Evolutionary conservation across 176 grass and related monocot species (phyloP).

Genomic region (Elaeis guineensis): DNA sequence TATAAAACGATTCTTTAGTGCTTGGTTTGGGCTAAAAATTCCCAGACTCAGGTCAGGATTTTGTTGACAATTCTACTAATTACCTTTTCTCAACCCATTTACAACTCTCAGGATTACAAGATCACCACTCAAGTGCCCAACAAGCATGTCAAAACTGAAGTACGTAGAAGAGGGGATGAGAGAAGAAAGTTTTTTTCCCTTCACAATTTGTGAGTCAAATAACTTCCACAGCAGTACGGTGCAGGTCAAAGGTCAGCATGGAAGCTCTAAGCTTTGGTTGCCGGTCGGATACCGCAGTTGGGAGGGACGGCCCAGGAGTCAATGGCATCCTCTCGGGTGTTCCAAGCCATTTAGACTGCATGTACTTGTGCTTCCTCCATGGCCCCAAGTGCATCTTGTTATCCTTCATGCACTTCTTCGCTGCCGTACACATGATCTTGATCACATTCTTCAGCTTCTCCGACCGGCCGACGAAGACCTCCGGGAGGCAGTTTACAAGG

Average conservation of each 20-base stretch:
- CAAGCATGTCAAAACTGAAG: too few relatives aligned
- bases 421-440: constrained; percentile 46
- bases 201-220: constrained; percentile 13
- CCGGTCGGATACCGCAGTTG: constrained; percentile 9
- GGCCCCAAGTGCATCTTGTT: constrained; percentile 74
- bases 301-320: constrained; percentile 2
- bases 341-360: constrained; percentile 82
- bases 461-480: constrained; percentile 43
- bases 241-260: constrained; percentile 79
- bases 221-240: constrained; percentile 26
- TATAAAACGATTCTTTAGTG: too few relatives aligned
- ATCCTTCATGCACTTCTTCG: constrained; percentile 72
- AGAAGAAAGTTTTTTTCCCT: too few relatives aligned
- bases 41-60: too few relatives aligned
- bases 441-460: constrained; percentile 45
- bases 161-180: too few relatives aligned
- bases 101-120: too few relatives aligned
- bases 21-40: too few relatives aligned
- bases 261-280: constrained; percentile 65
- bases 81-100: too few relatives aligned
- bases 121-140: too few relatives aligned
- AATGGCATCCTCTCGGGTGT: constrained; percentile 27
- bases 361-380: constrained; percentile 83
- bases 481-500: constrained; percentile 48
- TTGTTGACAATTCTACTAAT: too few relatives aligned